Conservation (phyloP, 306 rosid species). For the Calophaca sinica region DNA sequence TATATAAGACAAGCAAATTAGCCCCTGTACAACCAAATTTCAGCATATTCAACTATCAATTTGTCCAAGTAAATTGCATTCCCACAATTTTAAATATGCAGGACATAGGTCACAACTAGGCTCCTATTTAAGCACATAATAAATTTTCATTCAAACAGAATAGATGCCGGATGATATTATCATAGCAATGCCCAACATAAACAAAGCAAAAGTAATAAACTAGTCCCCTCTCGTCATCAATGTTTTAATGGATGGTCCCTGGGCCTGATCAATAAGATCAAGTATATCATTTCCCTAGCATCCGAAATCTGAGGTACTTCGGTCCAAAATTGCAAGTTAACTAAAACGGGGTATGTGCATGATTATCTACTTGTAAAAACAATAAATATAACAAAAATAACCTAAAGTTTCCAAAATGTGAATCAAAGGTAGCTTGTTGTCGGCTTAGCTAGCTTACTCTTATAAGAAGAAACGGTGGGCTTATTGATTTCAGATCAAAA, state of each 20-base stretch:
- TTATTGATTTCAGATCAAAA: conserved; percentile 5
- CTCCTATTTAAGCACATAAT: conserved; percentile 15
- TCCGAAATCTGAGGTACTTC: neutral
- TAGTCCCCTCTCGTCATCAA: conserved; percentile 12
- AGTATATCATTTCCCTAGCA: conserved; percentile 16
- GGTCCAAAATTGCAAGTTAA: conserved; percentile 34
- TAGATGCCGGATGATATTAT: conserved; percentile 13
- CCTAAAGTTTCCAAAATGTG: conserved; percentile 18
- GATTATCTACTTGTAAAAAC: neutral
- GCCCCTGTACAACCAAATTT: neutral
- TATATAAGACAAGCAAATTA: conserved; percentile 27
- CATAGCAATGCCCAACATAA: conserved; percentile 28
- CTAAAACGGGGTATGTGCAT: neutral
- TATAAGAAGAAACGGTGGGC: neutral
- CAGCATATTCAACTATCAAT: neutral
- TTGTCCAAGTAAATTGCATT: neutral
- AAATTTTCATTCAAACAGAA: conserved; percentile 8
- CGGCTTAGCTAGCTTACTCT: neutral
- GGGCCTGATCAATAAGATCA: conserved; percentile 12
- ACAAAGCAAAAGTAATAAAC: conserved; percentile 7
- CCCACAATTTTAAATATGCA: conserved; percentile 15
- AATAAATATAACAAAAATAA: neutral
- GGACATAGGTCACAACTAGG: too few relatives aligned
- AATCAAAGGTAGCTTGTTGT: neutral
- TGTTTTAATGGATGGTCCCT: neutral